A percentile compares a stretch with the other conserved stretches of the same genome.
phyloP scores from a whole-genome alignment of 805 yeast genomes.

The Candida xyloterini region DNA sequence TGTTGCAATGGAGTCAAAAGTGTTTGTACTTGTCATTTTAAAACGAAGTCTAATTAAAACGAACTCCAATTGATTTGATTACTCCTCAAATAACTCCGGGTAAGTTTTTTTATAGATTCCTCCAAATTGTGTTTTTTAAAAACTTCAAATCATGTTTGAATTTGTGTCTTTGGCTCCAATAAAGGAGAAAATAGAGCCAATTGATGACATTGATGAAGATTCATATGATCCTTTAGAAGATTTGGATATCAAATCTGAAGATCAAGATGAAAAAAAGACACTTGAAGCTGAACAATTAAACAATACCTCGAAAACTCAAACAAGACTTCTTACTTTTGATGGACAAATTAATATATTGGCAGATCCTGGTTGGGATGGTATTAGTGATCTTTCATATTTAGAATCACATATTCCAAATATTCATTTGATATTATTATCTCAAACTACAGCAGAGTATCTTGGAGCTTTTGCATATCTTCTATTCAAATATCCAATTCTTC shows the following conservation, averaged over 20 bases:
- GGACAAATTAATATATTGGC: constrained; percentile 52
- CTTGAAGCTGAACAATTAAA: neutral
- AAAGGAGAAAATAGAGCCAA: constrained; percentile 5
- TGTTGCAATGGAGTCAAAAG: constrained; percentile 34
- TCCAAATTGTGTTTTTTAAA: neutral
- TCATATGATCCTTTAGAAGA: constrained; percentile 16
- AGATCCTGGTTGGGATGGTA: constrained; percentile 76
- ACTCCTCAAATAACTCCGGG: constrained; percentile 10
- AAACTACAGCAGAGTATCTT: constrained; percentile 72
- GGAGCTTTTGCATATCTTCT: constrained; percentile 77
- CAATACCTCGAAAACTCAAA: constrained; percentile 20
- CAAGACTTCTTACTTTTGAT: constrained; percentile 53
- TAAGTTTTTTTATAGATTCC: neutral
- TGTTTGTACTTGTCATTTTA: constrained; percentile 36
- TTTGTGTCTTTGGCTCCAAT: constrained; percentile 23
- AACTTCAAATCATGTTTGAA: constrained; percentile 22
- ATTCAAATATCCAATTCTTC: constrained; percentile 53
- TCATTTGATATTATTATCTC: constrained; percentile 78
- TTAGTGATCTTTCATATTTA: constrained; percentile 39
- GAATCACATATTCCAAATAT: constrained; percentile 44
- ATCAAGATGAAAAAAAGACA: neutral
- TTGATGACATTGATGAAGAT: constrained; percentile 16
- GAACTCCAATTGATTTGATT: constrained; percentile 1
- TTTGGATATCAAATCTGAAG: constrained; percentile 8
- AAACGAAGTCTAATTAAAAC: too few species aligned